Percentiles rank a stretch among this genome's conserved stretches.
Conservation (phyloP, 371 early-diverging fungal genomes). For the Choanephora cucurbitarum region DNA sequence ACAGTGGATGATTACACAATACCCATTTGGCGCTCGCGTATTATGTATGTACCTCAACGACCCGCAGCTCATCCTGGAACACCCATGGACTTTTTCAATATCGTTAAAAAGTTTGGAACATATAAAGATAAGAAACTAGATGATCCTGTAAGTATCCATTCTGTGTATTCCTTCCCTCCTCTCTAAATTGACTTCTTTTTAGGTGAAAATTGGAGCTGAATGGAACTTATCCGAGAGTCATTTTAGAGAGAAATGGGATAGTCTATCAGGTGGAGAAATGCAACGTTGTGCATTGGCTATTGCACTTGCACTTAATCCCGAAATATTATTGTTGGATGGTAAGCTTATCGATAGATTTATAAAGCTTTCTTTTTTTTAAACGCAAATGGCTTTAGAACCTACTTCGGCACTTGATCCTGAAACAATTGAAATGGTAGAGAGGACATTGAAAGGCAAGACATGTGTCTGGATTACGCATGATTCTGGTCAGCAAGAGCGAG, state of each 20-base stretch:
- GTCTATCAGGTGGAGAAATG: slow-evolving; percentile 87
- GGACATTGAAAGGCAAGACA: slow-evolving; percentile 58
- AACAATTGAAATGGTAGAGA: slow-evolving; percentile 73
- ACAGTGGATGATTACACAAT: slow-evolving; percentile 65
- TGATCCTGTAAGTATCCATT: slow-evolving; percentile 54
- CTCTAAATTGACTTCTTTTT: background rate
- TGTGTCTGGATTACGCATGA: slow-evolving; percentile 87
- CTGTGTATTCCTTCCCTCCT: background rate
- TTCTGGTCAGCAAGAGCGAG: slow-evolving; percentile 72
- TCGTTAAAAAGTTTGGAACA: slow-evolving; percentile 55
- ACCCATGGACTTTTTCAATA: slow-evolving; percentile 69
- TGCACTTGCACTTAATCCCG: slow-evolving; percentile 80
- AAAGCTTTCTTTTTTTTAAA: background rate
- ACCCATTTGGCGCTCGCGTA: slow-evolving; percentile 74
- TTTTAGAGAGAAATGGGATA: slow-evolving; percentile 77
- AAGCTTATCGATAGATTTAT: slow-evolving; percentile 11
- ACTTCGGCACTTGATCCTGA: slow-evolving; percentile 85
- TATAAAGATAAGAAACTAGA: slow-evolving; percentile 53
- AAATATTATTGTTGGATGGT: slow-evolving; percentile 83
- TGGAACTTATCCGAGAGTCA: slow-evolving; percentile 70
- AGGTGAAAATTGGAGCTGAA: slow-evolving; percentile 57
- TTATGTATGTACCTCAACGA: slow-evolving; percentile 89
- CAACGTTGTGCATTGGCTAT: slow-evolving; percentile 84
- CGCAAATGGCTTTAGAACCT: slow-evolving; percentile 60
- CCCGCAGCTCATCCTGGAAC: slow-evolving; percentile 76